A percentile compares a stretch with the other conserved stretches of the same genome.
These are phyloP conservation scores for Tetrahymena elliotti DNA, from an alignment of 73 alveolate species.

Conservation along the genomic window DNA sequence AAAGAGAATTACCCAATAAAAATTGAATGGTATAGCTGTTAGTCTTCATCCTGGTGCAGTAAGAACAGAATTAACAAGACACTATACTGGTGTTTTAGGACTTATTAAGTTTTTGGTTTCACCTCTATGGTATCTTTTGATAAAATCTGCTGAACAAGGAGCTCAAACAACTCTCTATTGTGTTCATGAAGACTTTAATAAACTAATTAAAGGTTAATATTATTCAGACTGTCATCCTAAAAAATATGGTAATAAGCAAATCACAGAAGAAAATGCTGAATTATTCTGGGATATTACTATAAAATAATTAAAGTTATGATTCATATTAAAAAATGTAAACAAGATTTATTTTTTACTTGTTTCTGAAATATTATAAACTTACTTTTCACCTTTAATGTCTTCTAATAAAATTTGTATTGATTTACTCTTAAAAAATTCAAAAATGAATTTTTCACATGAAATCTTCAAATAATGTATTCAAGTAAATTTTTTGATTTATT, in stretches of 20 bases:
- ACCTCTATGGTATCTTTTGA: slow-evolving; percentile 1
- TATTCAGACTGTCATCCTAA: slow-evolving; percentile 6
- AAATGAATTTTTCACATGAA: too few species aligned
- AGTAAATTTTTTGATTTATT: too few species aligned
- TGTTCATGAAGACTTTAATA: slow-evolving; percentile 10
- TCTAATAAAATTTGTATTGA: too few species aligned
- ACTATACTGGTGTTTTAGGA: not conserved
- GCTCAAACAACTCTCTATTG: slow-evolving; percentile 28
- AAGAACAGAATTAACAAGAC: slow-evolving; percentile 29
- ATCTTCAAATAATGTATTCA: too few species aligned
- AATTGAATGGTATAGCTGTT: not conserved
- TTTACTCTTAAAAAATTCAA: too few species aligned
- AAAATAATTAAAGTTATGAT: not conserved
- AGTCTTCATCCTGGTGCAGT: slow-evolving; percentile 37
- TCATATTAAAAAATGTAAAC: not conserved
- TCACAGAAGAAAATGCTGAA: slow-evolving; percentile 3
- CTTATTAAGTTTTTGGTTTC: not conserved
- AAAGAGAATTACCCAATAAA: slow-evolving; percentile 5
- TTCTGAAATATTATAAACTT: too few species aligned
- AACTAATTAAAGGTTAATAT: slow-evolving; percentile 18
- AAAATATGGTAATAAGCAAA: not conserved
- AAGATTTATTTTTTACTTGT: not conserved
- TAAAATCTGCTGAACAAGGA: slow-evolving; percentile 8
- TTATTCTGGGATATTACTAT: slow-evolving; percentile 15
- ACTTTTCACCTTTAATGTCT: too few species aligned